These are phyloP conservation scores for Microbotryum violaceum DNA, from an alignment of 1,284 basidiomycete genomes.

Conservation along the genomic window DNA sequence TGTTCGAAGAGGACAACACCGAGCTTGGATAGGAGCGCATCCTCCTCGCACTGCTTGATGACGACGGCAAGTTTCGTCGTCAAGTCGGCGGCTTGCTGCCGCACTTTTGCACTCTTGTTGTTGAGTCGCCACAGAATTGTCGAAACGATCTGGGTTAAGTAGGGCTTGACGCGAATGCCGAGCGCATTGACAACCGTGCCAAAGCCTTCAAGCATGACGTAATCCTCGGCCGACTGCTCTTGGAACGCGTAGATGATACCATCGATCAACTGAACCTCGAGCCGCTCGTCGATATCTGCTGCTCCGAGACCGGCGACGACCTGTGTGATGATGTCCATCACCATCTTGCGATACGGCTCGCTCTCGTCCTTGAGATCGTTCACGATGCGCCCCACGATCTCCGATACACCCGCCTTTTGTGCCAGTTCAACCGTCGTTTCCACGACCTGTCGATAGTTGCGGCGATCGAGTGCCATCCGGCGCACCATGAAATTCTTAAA, in stretches of 20 bases:
- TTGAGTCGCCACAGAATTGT: constrained; percentile 98
- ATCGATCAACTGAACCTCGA: constrained; percentile 90
- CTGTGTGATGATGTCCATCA: constrained; percentile 99
- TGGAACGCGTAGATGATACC: constrained; percentile 99
- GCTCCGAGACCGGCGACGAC: constrained; percentile 87
- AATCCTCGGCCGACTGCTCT: constrained; percentile 97
- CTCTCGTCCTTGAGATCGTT: constrained; percentile 77
- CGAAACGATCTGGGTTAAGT: constrained; percentile 98
- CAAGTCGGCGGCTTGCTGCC: constrained; percentile 95
- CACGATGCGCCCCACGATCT: constrained; percentile 89
- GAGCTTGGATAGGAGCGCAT: constrained; percentile 88
- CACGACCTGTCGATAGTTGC: constrained; percentile 95
- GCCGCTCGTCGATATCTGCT: constrained; percentile 89
- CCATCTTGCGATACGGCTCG: constrained; percentile 98
- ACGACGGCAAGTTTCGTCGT: constrained; percentile 91
- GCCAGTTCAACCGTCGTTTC: constrained; percentile 98
- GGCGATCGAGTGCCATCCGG: constrained; percentile 84
- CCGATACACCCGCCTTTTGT: constrained; percentile 89
- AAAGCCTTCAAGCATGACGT: constrained; percentile 98
- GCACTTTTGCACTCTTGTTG: constrained; percentile 98
- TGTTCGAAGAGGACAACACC: constrained; percentile 97
- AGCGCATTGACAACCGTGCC: constrained; percentile 95
- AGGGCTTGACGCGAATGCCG: constrained; percentile 94
- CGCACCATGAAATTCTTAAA: constrained; percentile 92
- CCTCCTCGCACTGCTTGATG: constrained; percentile 98